phyloP scores from a whole-genome alignment of 306 rosid genomes.

The Abrus precatorius region DNA sequence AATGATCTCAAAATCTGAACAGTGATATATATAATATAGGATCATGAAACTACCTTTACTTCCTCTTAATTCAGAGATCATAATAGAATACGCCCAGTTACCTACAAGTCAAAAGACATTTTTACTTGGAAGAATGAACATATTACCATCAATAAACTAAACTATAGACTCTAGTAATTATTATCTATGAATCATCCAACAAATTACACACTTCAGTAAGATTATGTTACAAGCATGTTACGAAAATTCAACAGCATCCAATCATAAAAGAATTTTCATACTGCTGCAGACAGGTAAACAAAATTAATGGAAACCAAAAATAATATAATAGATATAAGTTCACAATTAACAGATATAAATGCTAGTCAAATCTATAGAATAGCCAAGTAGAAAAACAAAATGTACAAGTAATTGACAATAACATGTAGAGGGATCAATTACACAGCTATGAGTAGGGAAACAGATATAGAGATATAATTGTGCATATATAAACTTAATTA shows the following conservation, averaged over 20 bases:
- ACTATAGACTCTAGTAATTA: conserved; percentile 63
- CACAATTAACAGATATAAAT: conserved; percentile 17
- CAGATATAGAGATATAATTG: conserved; percentile 13
- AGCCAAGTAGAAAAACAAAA: conserved; percentile 11
- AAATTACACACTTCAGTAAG: conserved; percentile 38
- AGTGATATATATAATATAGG: conserved; percentile 76
- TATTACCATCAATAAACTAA: conserved; percentile 79
- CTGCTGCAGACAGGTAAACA: conserved; percentile 5
- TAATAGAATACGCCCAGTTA: conserved; percentile 96
- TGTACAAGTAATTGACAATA: conserved; percentile 8
- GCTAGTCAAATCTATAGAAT: conserved; percentile 22
- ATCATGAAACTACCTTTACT: conserved; percentile 97
- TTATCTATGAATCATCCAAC: conserved; percentile 53
- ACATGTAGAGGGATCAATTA: neutral
- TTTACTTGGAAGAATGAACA: conserved; percentile 98
- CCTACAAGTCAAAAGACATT: conserved; percentile 99
- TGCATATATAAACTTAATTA: neutral
- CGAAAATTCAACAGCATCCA: conserved; percentile 12
- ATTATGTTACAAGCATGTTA: conserved; percentile 38
- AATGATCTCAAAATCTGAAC: conserved; percentile 53
- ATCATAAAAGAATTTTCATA: conserved; percentile 1
- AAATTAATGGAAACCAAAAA: conserved; percentile 26
- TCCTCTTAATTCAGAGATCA: conserved; percentile 99
- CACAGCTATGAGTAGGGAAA: neutral
- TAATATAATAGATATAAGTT: conserved; percentile 14